Evolutionary conservation across 202 grass and related monocot species (phyloP), one percentile per base, ranked within the genome.

Genomic region (Cymbopogon flexuosus): DNA sequence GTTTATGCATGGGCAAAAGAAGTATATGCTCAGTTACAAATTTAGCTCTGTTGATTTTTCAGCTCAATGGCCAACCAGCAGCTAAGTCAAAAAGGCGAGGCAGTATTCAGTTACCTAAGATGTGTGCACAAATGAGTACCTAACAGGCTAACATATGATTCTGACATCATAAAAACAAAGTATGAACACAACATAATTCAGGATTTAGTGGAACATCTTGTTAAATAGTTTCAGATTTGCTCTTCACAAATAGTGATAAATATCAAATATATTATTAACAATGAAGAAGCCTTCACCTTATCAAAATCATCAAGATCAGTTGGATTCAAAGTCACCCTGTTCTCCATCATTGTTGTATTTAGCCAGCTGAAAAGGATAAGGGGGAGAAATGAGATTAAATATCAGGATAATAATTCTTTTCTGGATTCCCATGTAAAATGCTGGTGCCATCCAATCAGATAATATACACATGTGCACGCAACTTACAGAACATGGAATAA

Each of bases 331-430:
- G 83, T 90, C 84, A 90, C 85, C 72, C 96, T 95, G 70, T 99
- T 96, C 79, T 99, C 92, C 90, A 89, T 91, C 90, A 99, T 95
- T 87, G 92, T 99, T 82, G 96, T 99, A 85, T 99, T 99, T 84
- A 96, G 78, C 96, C 96, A 99, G 77, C 92, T 96, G 88, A 29
- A 84, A 81, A 70, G 47, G 9, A 83, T 2, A 27, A 84, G 0
- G 9, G 45, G 42, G 71, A 57, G 24, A 45, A 74, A 34, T 75
- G 52, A 29, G 79, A 68, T 24, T 52, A 8, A 72, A 12, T 61
- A 71, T 62, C 80, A 71, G 85, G 49, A 36, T 1, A 45, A 52
- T 62, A 61, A 3, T 54, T 75, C 7, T 16, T 58, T 65, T 65
- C 65, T 18, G 42, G 66, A 27, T 73, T 85, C 46, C 3, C 11